phyloP scores from a whole-genome alignment of 2,329 filamentous ascomycete species.

The Huntiella savannae region DNA sequence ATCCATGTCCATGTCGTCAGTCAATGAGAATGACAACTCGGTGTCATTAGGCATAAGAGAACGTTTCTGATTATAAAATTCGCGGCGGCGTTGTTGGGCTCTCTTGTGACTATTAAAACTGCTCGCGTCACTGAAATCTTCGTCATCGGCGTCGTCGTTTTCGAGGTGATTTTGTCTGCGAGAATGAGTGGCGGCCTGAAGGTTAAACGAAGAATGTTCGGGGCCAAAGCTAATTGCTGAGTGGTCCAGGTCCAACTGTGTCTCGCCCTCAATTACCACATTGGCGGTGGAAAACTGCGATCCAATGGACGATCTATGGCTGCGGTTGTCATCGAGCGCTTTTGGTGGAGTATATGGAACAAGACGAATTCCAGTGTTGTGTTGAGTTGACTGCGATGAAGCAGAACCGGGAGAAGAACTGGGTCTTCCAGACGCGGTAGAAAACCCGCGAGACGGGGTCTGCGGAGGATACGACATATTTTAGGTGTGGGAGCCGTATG shows the following conservation, averaged over 20 bases:
- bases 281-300: conserved; percentile 8
- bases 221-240: conserved; percentile 2
- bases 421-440: conserved; percentile 5
- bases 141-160: not conserved
- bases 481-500: conserved; percentile 1
- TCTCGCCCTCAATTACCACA: conserved; percentile 8
- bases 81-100: not conserved
- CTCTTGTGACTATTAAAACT: not conserved
- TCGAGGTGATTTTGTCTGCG: not conserved
- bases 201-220: not conserved
- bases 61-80: conserved; percentile 2
- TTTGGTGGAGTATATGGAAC: conserved; percentile 30
- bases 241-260: not conserved
- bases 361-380: conserved; percentile 26
- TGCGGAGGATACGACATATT: conserved; percentile 13
- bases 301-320: conserved; percentile 11
- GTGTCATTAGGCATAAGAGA: conserved; percentile 1
- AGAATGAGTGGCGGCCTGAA: not conserved
- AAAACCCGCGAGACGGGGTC: conserved; percentile 12
- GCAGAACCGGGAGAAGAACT: conserved; percentile 11
- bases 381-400: conserved; percentile 15
- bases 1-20: conserved; percentile 7
- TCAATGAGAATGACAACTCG: conserved; percentile 9
- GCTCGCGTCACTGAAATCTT: not conserved
- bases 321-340: conserved; percentile 16